Conservation (phyloP, 768 basidiomycete genomes). For the Xanthoconium stramineum region DNA sequence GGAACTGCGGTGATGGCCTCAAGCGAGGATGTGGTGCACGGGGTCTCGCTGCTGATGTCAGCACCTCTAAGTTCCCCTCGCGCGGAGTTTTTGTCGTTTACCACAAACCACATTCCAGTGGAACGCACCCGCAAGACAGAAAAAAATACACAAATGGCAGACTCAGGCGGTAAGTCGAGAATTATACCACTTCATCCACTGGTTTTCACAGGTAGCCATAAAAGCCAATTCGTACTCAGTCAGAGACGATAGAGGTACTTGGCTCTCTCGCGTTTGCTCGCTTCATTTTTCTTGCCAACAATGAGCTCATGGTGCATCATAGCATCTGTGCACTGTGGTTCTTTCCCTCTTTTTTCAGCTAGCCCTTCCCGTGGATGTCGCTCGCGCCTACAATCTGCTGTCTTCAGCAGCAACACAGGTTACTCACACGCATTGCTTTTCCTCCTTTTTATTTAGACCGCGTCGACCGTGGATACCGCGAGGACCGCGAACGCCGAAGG, state of each 20-base stretch:
- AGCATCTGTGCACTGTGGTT: conserved; percentile 43
- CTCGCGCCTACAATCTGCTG: conserved; percentile 41
- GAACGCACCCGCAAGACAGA: conserved; percentile 14
- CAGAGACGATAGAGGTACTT: conserved; percentile 34
- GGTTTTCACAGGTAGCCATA: conserved; percentile 28
- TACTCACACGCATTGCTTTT: conserved; percentile 52
- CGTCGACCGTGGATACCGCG: conserved; percentile 52
- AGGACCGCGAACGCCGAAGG: conserved; percentile 63
- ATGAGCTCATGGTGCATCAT: conserved; percentile 64
- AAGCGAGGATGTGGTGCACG: conserved; percentile 8
- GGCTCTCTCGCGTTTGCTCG: conserved; percentile 32
- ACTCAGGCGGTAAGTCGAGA: conserved; percentile 53
- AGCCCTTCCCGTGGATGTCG: conserved; percentile 49
- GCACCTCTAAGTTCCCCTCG: background rate
- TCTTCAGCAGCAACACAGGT: conserved; percentile 39
- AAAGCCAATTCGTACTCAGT: conserved; percentile 28
- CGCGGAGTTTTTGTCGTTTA: conserved; percentile 23
- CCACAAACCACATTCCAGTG: conserved; percentile 24
- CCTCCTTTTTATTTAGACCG: conserved; percentile 46
- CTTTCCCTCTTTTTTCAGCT: conserved; percentile 47
- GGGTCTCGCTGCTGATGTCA: conserved; percentile 28
- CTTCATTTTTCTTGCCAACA: conserved; percentile 39
- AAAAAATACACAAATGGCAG: conserved; percentile 38
- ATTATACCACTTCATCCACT: conserved; percentile 12
- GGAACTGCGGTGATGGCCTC: conserved; percentile 13